Base-by-base conservation (phyloP, 2,329 filamentous ascomycete genomes). In the Harringtonia aguacate region DNA sequence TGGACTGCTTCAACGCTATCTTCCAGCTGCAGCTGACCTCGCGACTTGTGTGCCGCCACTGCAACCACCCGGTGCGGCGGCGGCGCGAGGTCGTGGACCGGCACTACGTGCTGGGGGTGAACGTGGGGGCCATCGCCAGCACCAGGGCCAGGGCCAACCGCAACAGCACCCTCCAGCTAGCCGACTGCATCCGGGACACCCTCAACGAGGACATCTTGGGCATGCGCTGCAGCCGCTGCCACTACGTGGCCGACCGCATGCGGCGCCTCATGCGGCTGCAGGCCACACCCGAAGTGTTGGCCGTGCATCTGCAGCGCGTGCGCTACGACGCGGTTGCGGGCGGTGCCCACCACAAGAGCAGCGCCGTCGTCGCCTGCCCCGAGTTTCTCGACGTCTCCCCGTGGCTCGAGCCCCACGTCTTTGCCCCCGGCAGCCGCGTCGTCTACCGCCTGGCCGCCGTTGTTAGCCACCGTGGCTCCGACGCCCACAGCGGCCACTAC, bases 401-500 rank as follows among this genome's bases (percentile, higher is more conserved):
- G 12, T 51, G 41, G 40, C 44, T 52, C 3, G 49, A 51, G 43
- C 49, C 38, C 13, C 43, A 48, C 30, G 39, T 44, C 22, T 48
- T 39, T 12, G 46, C 35, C 12, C 31, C 31, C 2, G 38, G 39
- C 21, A 44, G 44, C 31, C 38, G 35, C 5, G 36, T 52, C 4
- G 4, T 49, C 2, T 52, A 52, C 44, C 47, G 47, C 3, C 46
- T 52, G 21, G 24, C 31, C 5, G 33, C 50, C 8, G 46, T 52
- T 12, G 34, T 52, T 33, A 44, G 46, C 39, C 49, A 51, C 31
- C 10, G 1, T 5, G 48, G 48, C 31, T 8, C 10, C n/a, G 12
- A 18, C 6, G 4, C 4, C 31, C 7, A 20, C 15, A 4, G 14
- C 4, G 50, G 50, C n/a, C 47, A 51, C 41, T 52, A 48, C 17